Evolutionary conservation across 164 flowering plant genomes (phyloP).

Genomic region (Taxillus chinensis): DNA sequence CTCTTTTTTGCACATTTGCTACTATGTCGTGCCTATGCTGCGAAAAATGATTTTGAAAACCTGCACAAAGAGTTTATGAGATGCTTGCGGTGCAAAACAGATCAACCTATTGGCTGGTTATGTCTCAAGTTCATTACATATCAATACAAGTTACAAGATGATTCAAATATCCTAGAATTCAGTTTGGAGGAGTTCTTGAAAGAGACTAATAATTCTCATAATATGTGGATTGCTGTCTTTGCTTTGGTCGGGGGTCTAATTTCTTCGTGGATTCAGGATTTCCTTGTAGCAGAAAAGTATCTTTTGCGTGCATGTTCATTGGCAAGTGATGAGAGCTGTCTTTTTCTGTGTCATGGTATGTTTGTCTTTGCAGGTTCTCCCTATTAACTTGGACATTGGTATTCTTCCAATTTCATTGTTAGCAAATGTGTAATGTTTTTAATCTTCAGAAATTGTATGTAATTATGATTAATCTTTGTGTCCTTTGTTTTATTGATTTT

Average conservation of each 20-base stretch:
- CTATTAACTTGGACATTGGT: no score
- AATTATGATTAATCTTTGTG: background rate
- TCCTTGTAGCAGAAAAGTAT: conserved; percentile 50
- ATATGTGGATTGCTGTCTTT: conserved; percentile 53
- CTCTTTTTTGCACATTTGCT: conserved; percentile 71
- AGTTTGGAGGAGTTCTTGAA: conserved; percentile 38
- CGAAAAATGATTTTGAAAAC: conserved; percentile 23
- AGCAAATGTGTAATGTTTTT: no score
- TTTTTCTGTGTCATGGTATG: conserved; percentile 72
- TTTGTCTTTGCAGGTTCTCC: background rate
- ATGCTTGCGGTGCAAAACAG: conserved; percentile 66
- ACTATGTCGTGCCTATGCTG: conserved; percentile 67
- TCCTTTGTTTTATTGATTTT: conserved; percentile 3
- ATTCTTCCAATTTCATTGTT: background rate
- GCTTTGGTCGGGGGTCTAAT: conserved; percentile 42
- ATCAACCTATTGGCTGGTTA: conserved; percentile 69
- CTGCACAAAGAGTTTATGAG: conserved; percentile 38
- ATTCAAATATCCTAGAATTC: conserved; percentile 20
- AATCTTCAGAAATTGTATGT: no score
- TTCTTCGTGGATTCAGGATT: conserved; percentile 38
- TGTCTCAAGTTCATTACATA: conserved; percentile 52
- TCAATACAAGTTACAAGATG: conserved; percentile 25
- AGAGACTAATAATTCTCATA: conserved; percentile 22
- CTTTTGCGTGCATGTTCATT: conserved; percentile 50
- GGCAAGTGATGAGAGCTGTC: conserved; percentile 43